These are phyloP conservation scores for Xylaria sp. DNA, from an alignment of 2,329 filamentous ascomycete species.

Conservation along the genomic window DNA sequence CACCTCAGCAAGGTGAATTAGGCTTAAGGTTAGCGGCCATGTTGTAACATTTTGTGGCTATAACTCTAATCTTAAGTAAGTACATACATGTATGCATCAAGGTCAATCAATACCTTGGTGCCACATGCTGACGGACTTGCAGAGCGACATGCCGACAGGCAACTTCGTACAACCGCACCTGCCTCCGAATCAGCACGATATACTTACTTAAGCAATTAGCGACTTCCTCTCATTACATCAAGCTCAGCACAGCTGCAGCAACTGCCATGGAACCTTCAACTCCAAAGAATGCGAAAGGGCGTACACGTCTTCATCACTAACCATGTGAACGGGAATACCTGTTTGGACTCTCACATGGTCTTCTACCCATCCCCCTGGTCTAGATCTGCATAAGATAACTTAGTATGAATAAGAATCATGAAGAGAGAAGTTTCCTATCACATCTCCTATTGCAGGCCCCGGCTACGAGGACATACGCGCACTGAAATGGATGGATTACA, in stretches of 20 bases:
- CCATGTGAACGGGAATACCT: constrained; percentile 1
- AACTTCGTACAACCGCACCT: not conserved
- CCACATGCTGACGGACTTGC: not conserved
- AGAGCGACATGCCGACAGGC: not conserved
- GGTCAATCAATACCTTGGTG: not conserved
- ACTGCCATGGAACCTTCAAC: not conserved
- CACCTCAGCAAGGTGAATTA: too few relatives aligned
- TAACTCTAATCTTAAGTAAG: too few relatives aligned
- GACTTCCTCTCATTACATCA: not conserved
- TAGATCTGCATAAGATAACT: not conserved
- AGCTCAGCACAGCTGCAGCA: not conserved
- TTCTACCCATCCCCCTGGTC: not conserved
- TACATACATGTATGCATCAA: not conserved
- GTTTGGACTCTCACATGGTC: not conserved
- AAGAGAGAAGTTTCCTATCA: not conserved
- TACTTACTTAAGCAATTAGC: too few relatives aligned
- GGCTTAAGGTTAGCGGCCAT: too few relatives aligned
- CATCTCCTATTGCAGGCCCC: not conserved
- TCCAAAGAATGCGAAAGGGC: not conserved
- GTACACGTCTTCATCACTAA: not conserved
- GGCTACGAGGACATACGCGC: not conserved
- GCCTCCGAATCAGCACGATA: too few relatives aligned
- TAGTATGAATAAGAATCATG: not conserved
- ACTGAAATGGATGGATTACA: too few relatives aligned
- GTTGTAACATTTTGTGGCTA: too few relatives aligned